phyloP scores from a whole-genome alignment of 805 yeast species.

The Kazachstania kunashirensis region DNA sequence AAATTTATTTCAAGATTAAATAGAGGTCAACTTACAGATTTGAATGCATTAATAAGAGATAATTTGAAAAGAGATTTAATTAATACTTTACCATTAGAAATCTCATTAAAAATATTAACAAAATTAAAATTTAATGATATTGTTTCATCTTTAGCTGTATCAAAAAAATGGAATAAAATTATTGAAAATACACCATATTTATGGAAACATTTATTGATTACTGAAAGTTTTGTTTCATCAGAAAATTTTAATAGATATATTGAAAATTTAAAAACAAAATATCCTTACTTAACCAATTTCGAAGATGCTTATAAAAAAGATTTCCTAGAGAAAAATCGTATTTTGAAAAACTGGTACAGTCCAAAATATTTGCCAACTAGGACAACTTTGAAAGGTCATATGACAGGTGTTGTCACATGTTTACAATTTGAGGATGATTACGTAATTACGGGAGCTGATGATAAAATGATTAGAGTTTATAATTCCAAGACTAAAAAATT shows the following conservation, averaged over 20 bases:
- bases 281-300: slow-evolving; percentile 19
- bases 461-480: slow-evolving; percentile 69
- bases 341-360: slow-evolving; percentile 71
- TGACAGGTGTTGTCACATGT: slow-evolving; percentile 84
- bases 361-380: slow-evolving; percentile 59
- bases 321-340: slow-evolving; percentile 65
- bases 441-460: slow-evolving; percentile 90
- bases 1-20: slow-evolving; percentile 18
- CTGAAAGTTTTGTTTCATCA: slow-evolving; percentile 49
- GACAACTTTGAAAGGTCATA: slow-evolving; percentile 59
- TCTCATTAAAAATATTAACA: slow-evolving; percentile 53
- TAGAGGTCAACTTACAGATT: slow-evolving; percentile 26
- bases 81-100: slow-evolving; percentile 61
- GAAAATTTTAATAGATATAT: slow-evolving; percentile 36
- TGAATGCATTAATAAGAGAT: slow-evolving; percentile 23
- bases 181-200: slow-evolving; percentile 49
- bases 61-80: slow-evolving; percentile 64
- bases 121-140: slow-evolving; percentile 57
- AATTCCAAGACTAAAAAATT: slow-evolving; percentile 64
- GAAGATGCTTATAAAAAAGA: slow-evolving; percentile 35
- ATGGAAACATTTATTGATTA: slow-evolving; percentile 59
- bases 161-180: slow-evolving; percentile 58
- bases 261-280: slow-evolving; percentile 18
- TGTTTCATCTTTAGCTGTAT: slow-evolving; percentile 52
- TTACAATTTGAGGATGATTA: slow-evolving; percentile 85